phyloP scores from a whole-genome alignment of 2,329 filamentous ascomycete genomes.

The Biscogniauxia marginata region DNA sequence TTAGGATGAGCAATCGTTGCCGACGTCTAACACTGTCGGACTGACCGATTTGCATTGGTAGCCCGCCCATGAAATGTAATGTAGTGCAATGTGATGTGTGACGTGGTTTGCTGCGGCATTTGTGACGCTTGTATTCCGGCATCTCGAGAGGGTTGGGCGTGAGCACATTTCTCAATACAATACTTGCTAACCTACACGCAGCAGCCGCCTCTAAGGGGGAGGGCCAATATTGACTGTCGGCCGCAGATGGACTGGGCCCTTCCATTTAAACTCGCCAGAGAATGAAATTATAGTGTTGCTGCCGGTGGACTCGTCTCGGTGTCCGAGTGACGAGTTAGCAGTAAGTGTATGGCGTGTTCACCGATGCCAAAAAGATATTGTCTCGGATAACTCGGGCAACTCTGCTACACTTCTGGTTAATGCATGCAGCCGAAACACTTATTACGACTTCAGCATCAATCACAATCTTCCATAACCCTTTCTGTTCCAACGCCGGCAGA shows the following conservation, averaged over 20 bases:
- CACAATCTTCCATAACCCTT: background rate
- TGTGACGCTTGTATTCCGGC: background rate
- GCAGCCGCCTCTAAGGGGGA: background rate
- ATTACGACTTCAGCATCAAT: background rate
- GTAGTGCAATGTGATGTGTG: background rate
- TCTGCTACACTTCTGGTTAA: background rate
- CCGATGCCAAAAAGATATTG: background rate
- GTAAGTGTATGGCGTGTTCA: no score
- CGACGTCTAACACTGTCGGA: background rate
- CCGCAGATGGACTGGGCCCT: background rate
- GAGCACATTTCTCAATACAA: background rate
- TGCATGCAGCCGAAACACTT: background rate
- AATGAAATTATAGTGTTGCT: background rate
- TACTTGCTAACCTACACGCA: background rate
- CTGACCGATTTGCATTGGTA: background rate
- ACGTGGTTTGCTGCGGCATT: background rate
- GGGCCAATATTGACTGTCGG: background rate
- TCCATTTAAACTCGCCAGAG: background rate
- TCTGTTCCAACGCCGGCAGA: background rate
- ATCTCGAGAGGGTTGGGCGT: background rate
- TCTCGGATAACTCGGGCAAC: background rate
- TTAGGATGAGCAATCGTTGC: background rate
- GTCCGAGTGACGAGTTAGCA: background rate
- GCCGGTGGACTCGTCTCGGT: background rate
- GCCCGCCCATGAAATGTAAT: background rate